These are phyloP conservation scores for Spraguea lophii DNA, from an alignment of 371 early-diverging fungal species.

Conservation along the genomic window DNA sequence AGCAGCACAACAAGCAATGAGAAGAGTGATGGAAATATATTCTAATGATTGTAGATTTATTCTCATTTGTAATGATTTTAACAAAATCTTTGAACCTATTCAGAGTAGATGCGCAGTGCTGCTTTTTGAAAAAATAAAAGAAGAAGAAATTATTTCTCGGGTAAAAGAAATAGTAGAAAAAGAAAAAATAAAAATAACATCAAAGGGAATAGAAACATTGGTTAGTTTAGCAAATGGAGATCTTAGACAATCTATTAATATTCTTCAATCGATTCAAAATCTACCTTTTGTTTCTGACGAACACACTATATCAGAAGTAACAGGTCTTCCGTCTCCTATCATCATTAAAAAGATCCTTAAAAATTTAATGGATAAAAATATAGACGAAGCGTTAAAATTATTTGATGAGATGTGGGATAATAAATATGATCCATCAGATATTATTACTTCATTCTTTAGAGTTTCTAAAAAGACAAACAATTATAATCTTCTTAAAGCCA, in stretches of 20 bases:
- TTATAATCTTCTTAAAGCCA: slow-evolving; percentile 25
- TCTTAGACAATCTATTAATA: slow-evolving; percentile 90
- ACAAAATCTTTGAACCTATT: slow-evolving; percentile 93
- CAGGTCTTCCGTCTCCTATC: slow-evolving; percentile 34
- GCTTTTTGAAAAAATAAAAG: slow-evolving; percentile 57
- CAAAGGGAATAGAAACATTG: slow-evolving; percentile 54
- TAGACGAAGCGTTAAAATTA: slow-evolving; percentile 13
- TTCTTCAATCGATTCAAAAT: slow-evolving; percentile 54
- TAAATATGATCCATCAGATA: slow-evolving; percentile 33
- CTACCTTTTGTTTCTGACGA: background rate
- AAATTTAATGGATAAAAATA: slow-evolving; percentile 8
- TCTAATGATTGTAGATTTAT: slow-evolving; percentile 80
- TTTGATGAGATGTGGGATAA: slow-evolving; percentile 30
- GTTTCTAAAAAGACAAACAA: slow-evolving; percentile 27
- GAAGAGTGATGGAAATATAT: slow-evolving; percentile 85
- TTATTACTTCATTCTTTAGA: slow-evolving; percentile 31
- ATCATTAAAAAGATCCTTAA: slow-evolving; percentile 10
- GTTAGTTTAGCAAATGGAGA: slow-evolving; percentile 88
- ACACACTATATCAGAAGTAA: slow-evolving; percentile 10
- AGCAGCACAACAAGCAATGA: slow-evolving; percentile 59
- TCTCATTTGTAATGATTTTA: slow-evolving; percentile 79
- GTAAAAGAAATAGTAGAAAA: slow-evolving; percentile 57
- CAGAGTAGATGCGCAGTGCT: slow-evolving; percentile 87
- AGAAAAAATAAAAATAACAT: slow-evolving; percentile 52
- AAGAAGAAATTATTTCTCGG: slow-evolving; percentile 55